Evolutionary conservation across 2,329 filamentous ascomycete species (phyloP), one percentile per base, ranked within the genome.

Genomic region (Ascochyta lentis): DNA sequence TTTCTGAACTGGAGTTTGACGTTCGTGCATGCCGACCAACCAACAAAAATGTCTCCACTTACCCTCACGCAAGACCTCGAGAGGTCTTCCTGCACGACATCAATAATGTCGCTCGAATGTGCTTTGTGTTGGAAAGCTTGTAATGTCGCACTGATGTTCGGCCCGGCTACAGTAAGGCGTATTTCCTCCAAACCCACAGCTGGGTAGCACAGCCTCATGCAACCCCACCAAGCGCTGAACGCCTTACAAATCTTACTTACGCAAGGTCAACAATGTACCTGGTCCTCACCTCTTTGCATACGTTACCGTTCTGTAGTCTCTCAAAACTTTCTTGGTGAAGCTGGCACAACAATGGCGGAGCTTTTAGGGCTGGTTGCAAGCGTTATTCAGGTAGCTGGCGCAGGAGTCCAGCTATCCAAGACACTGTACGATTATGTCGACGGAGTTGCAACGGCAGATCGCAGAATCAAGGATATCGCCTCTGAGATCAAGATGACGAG

Each of bases 341-440:
- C 16, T 34, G 19, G 9, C n/a, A 12, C 16, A 6, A 40, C 34
- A 4, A 73, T 72, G 68, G 67, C 68, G 2, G 71, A 72, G 35
- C 50, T 50, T 10, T 19, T 66, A 12, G 63, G 66, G 22, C 35
- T 74, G n/a, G 59, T 68, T 24, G 69, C 70, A 10, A 69, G 67
- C n/a, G 65, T 73, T 33, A 59, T 73, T 10, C 68, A 72, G 51
- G 57, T 74, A 12, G 71, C 66, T 24, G 68, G 65, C 3, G 64
- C 69, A 13, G 69, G 68, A 8, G 46, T 73, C 7, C 68, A 69
- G 44, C 60, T 73, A 24, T 69, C 67, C 3, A 58, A 70, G 37
- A 64, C 66, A 4, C 60, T 73, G 29, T 72, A 72, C 47, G 58
- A 68, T 31, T 72, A 72, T 60, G 70, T 62, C 7, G 69, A 73